Evolutionary conservation across 148 eudicot species (phyloP).

Genomic region (Rhododendron molle): DNA sequence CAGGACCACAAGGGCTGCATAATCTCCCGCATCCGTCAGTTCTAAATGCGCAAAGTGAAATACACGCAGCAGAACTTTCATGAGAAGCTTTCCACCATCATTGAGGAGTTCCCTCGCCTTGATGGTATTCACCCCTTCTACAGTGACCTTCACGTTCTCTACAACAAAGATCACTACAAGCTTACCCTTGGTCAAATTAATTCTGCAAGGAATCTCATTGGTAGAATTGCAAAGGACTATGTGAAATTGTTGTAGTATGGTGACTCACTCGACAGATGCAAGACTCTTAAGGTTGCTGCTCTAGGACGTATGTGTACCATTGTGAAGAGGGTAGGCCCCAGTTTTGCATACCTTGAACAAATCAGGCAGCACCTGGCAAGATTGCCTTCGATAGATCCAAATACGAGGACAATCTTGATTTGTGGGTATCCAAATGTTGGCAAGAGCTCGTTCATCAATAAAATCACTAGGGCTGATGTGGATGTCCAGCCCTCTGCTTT

Average conservation of each 20-base stretch:
- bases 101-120: constrained; percentile 89
- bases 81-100: constrained; percentile 86
- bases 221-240: constrained; percentile 76
- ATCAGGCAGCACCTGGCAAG: constrained; percentile 97
- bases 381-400: constrained; percentile 90
- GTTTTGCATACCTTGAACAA: constrained; percentile 93
- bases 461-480: constrained; percentile 90
- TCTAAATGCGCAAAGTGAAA: constrained; percentile 93
- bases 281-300: constrained; percentile 87
- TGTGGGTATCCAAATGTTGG: constrained; percentile 76
- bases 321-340: constrained; percentile 73
- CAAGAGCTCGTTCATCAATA: constrained; percentile 90
- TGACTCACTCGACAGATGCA: constrained; percentile 83
- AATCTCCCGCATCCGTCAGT: constrained; percentile 69
- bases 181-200: constrained; percentile 97
- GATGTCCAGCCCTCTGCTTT: constrained; percentile 93
- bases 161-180: constrained; percentile 95
- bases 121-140: constrained; percentile 95
- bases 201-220: constrained; percentile 76
- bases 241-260: constrained; percentile 84
- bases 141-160: constrained; percentile 86
- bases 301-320: constrained; percentile 97
- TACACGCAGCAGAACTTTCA: constrained; percentile 75
- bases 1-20: constrained; percentile 96
- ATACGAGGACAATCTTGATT: constrained; percentile 43